Evolutionary conservation across 495 filamentous ascomycete species (phyloP).

Genomic region (Elasticomyces elasticus): DNA sequence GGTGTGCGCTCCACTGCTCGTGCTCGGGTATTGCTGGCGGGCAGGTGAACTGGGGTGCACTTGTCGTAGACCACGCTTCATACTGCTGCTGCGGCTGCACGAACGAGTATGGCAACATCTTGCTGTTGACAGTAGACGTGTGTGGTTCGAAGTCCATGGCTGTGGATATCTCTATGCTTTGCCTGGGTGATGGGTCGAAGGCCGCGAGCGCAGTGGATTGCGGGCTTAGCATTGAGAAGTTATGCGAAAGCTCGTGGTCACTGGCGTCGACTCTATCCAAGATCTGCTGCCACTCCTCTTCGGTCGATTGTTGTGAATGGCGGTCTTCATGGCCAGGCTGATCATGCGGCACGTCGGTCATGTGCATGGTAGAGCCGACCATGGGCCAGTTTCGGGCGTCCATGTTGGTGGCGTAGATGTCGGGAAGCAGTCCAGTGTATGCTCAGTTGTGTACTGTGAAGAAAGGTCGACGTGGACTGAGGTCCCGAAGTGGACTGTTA

Average conservation of each 20-base stretch:
- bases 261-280: background rate
- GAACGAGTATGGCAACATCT: background rate
- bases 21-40: conserved; percentile 4
- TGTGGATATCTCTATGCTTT: background rate
- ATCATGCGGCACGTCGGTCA: background rate
- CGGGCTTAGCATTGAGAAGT: background rate
- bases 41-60: background rate
- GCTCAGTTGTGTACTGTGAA: background rate
- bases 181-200: background rate
- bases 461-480: background rate
- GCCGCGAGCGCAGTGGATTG: background rate
- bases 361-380: background rate
- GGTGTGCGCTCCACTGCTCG: background rate
- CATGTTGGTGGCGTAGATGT: background rate
- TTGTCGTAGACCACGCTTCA: background rate
- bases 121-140: background rate
- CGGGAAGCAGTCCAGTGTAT: background rate
- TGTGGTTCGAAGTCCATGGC: background rate
- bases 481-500: background rate
- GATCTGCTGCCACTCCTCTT: conserved; percentile 3
- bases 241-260: background rate
- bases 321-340: background rate
- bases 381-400: background rate
- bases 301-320: background rate
- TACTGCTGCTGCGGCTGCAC: background rate